Evolutionary conservation across 1,139 yeast genomes (phyloP).

Genomic region (Zygosaccharomyces pseudobailii): DNA sequence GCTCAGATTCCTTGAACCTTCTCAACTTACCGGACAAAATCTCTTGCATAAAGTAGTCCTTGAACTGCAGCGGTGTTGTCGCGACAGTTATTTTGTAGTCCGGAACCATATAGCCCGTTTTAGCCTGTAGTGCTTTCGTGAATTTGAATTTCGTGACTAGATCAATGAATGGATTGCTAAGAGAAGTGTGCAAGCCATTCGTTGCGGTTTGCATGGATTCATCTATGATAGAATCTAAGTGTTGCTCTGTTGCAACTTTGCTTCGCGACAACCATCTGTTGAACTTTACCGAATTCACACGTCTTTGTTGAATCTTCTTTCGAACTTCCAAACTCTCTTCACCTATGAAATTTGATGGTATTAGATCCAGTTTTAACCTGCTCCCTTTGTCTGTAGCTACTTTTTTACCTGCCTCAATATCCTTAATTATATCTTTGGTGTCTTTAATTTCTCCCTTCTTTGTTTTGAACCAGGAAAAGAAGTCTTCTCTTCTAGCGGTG

Average conservation of each 20-base stretch:
- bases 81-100: conserved; percentile 56
- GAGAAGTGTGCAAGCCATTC: conserved; percentile 7
- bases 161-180: conserved; percentile 37
- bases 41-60: conserved; percentile 40
- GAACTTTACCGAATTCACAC: conserved; percentile 19
- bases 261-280: conserved; percentile 36
- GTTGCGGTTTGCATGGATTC: conserved; percentile 24
- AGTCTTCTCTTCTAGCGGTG: conserved; percentile 26
- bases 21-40: conserved; percentile 42
- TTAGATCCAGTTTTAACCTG: conserved; percentile 18
- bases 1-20: conserved; percentile 60
- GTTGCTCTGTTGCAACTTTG: conserved; percentile 24
- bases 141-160: conserved; percentile 55
- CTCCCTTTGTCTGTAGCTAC: conserved; percentile 2
- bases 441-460: conserved; percentile 18
- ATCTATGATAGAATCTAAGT: conserved; percentile 29
- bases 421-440: conserved; percentile 22
- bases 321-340: conserved; percentile 13
- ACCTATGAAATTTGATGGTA: conserved; percentile 31
- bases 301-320: conserved; percentile 12
- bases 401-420: conserved; percentile 22
- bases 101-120: conserved; percentile 60
- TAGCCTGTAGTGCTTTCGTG: conserved; percentile 52
- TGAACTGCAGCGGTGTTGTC: conserved; percentile 44
- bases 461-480: conserved; percentile 38